phyloP scores from a whole-genome alignment of 202 grass and related monocot species.

The Setaria viridis region DNA sequence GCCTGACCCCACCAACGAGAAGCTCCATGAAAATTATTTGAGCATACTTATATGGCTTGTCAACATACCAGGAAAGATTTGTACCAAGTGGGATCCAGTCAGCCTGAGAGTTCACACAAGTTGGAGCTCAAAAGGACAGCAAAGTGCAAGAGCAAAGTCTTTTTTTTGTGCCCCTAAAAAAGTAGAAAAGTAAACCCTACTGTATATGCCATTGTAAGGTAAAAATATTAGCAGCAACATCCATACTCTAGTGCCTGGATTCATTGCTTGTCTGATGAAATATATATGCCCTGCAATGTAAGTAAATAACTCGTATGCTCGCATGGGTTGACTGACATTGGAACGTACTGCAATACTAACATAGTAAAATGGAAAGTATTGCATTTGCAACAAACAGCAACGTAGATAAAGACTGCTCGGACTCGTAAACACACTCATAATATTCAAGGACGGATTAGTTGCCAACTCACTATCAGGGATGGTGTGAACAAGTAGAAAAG shows the following conservation, averaged over 20 bases:
- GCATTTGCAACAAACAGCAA: neutral
- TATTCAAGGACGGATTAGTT: neutral
- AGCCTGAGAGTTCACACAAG: neutral
- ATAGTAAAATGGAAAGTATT: neutral
- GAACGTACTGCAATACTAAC: too few relatives aligned
- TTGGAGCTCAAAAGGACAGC: neutral
- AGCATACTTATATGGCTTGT: neutral
- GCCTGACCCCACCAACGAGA: neutral
- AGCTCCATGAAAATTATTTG: neutral
- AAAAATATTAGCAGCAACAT: neutral
- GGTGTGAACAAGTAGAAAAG: neutral
- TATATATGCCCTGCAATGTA: neutral
- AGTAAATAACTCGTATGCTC: neutral
- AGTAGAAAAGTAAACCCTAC: neutral
- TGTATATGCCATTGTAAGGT: neutral
- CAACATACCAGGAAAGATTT: neutral
- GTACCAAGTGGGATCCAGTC: neutral
- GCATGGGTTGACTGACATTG: too few relatives aligned
- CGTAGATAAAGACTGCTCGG: neutral
- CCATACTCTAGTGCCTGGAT: neutral
- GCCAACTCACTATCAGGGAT: neutral
- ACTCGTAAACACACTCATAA: neutral
- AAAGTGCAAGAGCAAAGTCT: neutral
- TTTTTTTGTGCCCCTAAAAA: too few relatives aligned
- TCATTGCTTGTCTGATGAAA: neutral